phyloP scores from a whole-genome alignment of 306 rosid species.

The Cicer chorassanicum region DNA sequence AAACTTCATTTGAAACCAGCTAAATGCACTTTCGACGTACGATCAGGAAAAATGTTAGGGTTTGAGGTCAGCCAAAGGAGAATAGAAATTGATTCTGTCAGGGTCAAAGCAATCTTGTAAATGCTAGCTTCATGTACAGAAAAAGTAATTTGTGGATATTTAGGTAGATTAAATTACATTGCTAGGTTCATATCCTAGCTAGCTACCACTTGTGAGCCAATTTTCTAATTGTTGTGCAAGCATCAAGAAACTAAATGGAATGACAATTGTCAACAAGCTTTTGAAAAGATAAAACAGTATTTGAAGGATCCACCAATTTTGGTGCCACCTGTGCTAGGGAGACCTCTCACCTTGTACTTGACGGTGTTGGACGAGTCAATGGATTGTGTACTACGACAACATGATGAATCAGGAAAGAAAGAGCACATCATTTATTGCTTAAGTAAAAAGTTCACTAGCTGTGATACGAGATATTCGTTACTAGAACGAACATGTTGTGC shows the following conservation, averaged over 20 bases:
- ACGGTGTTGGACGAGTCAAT: background rate
- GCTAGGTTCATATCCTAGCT: background rate
- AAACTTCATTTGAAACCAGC: background rate
- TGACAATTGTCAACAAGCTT: too few species aligned
- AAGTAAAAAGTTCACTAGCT: background rate
- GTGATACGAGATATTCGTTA: background rate
- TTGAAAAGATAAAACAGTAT: background rate
- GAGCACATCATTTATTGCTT: background rate
- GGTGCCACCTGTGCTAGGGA: background rate
- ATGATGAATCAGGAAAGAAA: background rate
- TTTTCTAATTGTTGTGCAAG: background rate
- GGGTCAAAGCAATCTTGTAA: background rate
- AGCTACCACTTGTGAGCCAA: background rate
- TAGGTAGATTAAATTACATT: background rate
- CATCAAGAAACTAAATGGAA: too few species aligned
- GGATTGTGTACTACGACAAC: background rate
- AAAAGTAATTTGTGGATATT: background rate
- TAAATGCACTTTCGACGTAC: background rate
- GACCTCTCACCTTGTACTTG: background rate
- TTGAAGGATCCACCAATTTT: background rate
- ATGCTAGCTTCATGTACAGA: background rate
- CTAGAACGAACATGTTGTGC: background rate
- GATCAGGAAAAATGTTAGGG: background rate
- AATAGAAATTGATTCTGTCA: background rate
- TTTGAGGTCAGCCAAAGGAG: background rate